A percentile compares a stretch with the other conserved stretches of the same genome.
These are phyloP conservation scores for Phyllosticta ampelicida DNA, from an alignment of 2,329 filamentous ascomycete species.

Conservation along the genomic window DNA sequence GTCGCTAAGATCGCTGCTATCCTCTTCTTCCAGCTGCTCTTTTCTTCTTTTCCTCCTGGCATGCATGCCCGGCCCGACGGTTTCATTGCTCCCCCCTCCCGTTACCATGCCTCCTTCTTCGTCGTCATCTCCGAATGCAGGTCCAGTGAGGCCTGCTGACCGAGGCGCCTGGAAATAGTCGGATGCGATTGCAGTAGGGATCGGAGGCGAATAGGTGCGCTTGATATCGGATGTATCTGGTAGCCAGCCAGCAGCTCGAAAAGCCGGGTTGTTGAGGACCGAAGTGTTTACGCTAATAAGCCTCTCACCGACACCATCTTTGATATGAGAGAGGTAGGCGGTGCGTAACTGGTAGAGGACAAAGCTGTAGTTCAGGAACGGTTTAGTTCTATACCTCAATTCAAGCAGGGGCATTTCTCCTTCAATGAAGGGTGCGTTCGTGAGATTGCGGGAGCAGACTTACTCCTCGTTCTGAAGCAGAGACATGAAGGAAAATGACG, in stretches of 20 bases:
- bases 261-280: slow-evolving; percentile 68
- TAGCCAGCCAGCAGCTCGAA: slow-evolving; percentile 74
- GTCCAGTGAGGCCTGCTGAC: slow-evolving; percentile 43
- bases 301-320: slow-evolving; percentile 75
- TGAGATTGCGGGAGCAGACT: neutral
- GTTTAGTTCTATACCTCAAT: neutral
- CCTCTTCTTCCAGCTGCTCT: slow-evolving; percentile 72
- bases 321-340: slow-evolving; percentile 67
- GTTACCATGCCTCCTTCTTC: slow-evolving; percentile 62
- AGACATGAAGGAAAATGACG: slow-evolving; percentile 24
- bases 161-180: slow-evolving; percentile 71
- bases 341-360: slow-evolving; percentile 74
- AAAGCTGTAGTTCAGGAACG: slow-evolving; percentile 45
- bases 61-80: slow-evolving; percentile 52
- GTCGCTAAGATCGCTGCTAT: slow-evolving; percentile 75
- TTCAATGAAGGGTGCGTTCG: slow-evolving; percentile 11
- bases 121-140: slow-evolving; percentile 57
- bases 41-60: slow-evolving; percentile 56
- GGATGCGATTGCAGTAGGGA: slow-evolving; percentile 69
- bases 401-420: neutral
- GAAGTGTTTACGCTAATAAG: slow-evolving; percentile 71
- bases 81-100: slow-evolving; percentile 53
- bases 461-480: slow-evolving; percentile 37
- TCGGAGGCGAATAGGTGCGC: slow-evolving; percentile 75
- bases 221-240: slow-evolving; percentile 65